Percentiles rank a stretch among this genome's conserved stretches.
Conservation (phyloP, 306 rosid species). For the Trichosanthes cucumerina region DNA sequence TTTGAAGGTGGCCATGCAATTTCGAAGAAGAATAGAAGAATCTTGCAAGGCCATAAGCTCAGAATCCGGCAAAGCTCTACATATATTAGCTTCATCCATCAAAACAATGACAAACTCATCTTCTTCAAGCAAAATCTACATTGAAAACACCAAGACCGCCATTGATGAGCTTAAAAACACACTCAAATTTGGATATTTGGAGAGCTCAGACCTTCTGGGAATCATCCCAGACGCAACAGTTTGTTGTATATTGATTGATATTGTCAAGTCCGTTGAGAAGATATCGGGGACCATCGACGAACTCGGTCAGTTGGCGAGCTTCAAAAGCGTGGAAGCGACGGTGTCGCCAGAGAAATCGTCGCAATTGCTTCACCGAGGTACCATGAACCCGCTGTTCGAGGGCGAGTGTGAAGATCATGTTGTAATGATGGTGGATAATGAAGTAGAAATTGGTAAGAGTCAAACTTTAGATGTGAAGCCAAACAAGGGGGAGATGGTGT, state of each 20-base stretch:
- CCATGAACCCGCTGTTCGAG: constrained; percentile 45
- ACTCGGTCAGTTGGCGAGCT: constrained; percentile 53
- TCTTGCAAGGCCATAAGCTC: too few relatives aligned
- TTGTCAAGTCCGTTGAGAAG: constrained; percentile 48
- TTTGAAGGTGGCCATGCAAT: too few relatives aligned
- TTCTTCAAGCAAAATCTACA: too few relatives aligned
- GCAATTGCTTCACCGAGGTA: constrained; percentile 57
- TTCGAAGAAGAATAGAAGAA: too few relatives aligned
- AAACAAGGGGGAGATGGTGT: neutral
- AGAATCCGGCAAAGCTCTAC: too few relatives aligned
- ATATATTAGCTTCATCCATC: too few relatives aligned
- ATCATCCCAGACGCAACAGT: too few relatives aligned
- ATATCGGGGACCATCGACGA: constrained; percentile 50
- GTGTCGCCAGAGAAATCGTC: constrained; percentile 53
- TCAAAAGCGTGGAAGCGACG: constrained; percentile 34
- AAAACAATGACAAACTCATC: too few relatives aligned
- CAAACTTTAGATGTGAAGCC: neutral
- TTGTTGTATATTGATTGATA: constrained; percentile 54
- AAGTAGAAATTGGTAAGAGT: neutral
- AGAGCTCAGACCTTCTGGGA: too few relatives aligned
- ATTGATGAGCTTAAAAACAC: too few relatives aligned
- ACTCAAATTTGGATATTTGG: too few relatives aligned
- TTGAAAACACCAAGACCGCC: too few relatives aligned
- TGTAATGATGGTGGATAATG: neutral
- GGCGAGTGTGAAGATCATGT: neutral